phyloP scores from a whole-genome alignment of 2,329 filamentous ascomycete genomes.

The Fusarium chuoi region DNA sequence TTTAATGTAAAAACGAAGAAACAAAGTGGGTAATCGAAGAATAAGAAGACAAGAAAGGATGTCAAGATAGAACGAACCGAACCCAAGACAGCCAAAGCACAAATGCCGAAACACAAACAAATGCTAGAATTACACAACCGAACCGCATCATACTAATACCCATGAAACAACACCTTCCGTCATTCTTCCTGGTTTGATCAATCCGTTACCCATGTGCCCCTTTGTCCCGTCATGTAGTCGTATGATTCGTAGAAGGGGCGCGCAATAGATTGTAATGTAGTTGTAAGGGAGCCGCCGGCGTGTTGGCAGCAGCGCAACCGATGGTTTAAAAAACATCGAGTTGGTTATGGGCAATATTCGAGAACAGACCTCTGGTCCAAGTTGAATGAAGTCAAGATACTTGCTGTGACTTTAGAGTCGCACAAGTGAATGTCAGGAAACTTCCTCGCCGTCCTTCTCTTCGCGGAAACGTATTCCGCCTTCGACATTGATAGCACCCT shows the following conservation, averaged over 20 bases:
- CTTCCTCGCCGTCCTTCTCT: constrained; percentile 66
- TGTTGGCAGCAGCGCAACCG: not conserved
- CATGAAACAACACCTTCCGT: constrained; percentile 27
- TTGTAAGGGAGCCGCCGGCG: constrained; percentile 2
- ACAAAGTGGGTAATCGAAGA: constrained; percentile 26
- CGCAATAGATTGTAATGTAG: constrained; percentile 20
- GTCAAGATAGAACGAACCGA: not conserved
- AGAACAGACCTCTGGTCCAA: constrained; percentile 1
- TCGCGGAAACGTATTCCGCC: constrained; percentile 69
- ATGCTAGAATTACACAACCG: constrained; percentile 36
- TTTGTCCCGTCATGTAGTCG: constrained; percentile 28
- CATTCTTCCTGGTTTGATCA: constrained; percentile 16
- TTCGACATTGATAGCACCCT: constrained; percentile 75
- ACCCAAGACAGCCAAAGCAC: not conserved
- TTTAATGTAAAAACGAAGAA: constrained; percentile 32
- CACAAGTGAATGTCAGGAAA: constrained; percentile 46
- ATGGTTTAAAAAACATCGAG: not conserved
- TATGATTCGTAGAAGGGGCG: constrained; percentile 16
- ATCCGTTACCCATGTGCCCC: constrained; percentile 31
- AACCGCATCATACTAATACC: constrained; percentile 23
- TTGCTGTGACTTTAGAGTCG: not conserved
- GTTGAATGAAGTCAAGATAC: not conserved
- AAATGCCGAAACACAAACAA: not conserved
- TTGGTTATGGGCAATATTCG: not conserved
- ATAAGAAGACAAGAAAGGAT: constrained; percentile 13